A percentile compares a stretch with the other conserved stretches of the same genome.
These are phyloP conservation scores for Chlorella variabilis DNA, from an alignment of 163 green algal genomes.

Conservation along the genomic window DNA sequence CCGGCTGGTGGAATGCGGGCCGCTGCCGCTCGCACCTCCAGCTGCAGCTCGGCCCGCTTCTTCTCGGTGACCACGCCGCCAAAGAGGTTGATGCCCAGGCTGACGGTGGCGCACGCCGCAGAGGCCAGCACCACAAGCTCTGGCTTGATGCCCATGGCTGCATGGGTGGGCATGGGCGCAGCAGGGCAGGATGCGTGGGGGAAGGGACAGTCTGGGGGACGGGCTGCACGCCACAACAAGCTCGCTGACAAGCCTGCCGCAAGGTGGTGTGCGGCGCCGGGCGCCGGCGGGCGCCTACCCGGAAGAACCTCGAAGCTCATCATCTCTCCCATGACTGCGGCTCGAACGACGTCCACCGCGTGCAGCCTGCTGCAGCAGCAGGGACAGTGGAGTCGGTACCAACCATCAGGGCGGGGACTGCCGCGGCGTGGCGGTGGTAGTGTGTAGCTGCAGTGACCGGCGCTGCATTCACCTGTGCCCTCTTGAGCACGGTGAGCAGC, in stretches of 20 bases:
- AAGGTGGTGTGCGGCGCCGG: too few relatives aligned
- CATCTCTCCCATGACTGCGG: background rate
- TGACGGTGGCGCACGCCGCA: constrained; percentile 30
- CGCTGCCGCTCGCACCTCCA: constrained; percentile 5
- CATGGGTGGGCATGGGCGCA: background rate
- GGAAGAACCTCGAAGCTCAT: background rate
- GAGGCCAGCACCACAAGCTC: constrained; percentile 32
- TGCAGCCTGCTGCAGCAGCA: background rate
- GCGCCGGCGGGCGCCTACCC: too few relatives aligned
- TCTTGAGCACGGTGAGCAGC: too few relatives aligned
- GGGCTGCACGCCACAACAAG: too few relatives aligned
- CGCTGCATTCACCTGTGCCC: too few relatives aligned
- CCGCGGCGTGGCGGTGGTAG: too few relatives aligned
- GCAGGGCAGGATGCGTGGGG: too few relatives aligned
- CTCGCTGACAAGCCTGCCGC: too few relatives aligned
- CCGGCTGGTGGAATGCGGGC: background rate
- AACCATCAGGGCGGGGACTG: too few relatives aligned
- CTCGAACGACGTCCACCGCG: background rate
- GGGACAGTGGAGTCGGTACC: background rate
- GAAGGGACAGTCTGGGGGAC: too few relatives aligned
- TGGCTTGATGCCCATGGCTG: constrained; percentile 22
- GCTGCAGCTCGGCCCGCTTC: constrained; percentile 46
- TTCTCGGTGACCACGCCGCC: constrained; percentile 46
- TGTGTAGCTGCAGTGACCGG: too few relatives aligned
- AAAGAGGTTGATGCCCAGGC: constrained; percentile 48